These are phyloP conservation scores for Hypseocharis bilobata DNA, from an alignment of 441 rosid genomes.

Conservation along the genomic window DNA sequence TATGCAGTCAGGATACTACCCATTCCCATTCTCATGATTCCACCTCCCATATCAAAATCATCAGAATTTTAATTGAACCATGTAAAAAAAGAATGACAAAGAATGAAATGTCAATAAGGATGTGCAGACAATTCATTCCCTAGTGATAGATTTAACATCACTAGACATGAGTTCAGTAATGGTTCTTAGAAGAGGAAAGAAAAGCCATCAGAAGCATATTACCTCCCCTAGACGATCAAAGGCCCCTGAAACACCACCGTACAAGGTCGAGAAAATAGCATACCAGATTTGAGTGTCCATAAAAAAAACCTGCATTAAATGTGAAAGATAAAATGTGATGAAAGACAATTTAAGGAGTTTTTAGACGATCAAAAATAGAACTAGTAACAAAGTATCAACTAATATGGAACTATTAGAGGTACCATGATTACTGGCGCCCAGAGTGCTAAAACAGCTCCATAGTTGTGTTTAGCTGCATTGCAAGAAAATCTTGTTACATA, in stretches of 20 bases:
- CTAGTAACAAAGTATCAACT: neutral
- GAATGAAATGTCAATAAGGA: too few species aligned
- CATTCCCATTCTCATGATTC: slow-evolving; percentile 8
- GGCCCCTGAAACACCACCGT: slow-evolving; percentile 88
- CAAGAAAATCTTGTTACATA: slow-evolving; percentile 15
- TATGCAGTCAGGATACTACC: slow-evolving; percentile 1
- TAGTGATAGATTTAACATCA: neutral
- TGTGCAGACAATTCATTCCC: too few species aligned
- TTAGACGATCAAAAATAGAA: too few species aligned
- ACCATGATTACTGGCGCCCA: slow-evolving; percentile 86
- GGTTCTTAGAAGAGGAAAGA: neutral
- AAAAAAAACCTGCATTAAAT: slow-evolving; percentile 61
- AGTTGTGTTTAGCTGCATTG: slow-evolving; percentile 57
- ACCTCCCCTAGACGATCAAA: slow-evolving; percentile 98
- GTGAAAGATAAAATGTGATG: slow-evolving; percentile 15
- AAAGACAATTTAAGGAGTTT: too few species aligned
- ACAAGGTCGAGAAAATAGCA: slow-evolving; percentile 71
- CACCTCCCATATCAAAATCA: neutral
- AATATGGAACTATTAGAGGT: slow-evolving; percentile 13
- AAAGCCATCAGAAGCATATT: slow-evolving; percentile 16
- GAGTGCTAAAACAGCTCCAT: slow-evolving; percentile 65
- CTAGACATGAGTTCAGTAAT: neutral
- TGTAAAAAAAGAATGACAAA: neutral
- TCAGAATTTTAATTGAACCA: neutral
- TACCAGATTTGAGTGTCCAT: slow-evolving; percentile 99